Base-by-base conservation (phyloP, 345 rosid genomes). In the Leavenworthia alabamica region DNA sequence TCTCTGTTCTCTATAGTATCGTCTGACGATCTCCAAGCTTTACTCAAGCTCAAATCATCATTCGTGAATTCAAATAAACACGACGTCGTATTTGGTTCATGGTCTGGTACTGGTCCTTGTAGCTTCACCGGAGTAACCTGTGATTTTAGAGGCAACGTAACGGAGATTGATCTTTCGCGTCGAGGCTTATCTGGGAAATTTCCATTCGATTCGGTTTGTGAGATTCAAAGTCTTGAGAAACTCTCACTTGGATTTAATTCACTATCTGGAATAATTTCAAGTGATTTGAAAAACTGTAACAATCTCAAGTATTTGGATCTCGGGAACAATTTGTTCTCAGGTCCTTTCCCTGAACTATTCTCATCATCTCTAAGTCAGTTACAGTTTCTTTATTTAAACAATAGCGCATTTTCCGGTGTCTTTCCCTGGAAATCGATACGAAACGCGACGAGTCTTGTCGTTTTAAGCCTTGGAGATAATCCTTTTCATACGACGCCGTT, bases 401-500 rank as follows among this genome's bases (percentile, higher is more conserved):
- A 9, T 32, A 86, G 85, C 28, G 86, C 86, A 1, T 76, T 86
- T 44, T 72, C 86, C 0, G 91, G 91, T 16, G 51, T 27, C n/a
- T 86, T 89, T 45, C 97, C 96, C 0, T 86, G 93, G 97, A 66
- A 68, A 2, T 86, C 96, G 4, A 69, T 89, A 0, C 66, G 39
- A 44, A 83, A 79, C 77, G 74, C 80, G 70, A 67, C 78, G 2
- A 44, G 67, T 12, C 83, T 92, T 22, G 60, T 77, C 51, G 74
- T 49, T 12, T 67, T 92, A 54, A 86, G 95, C 64, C 11, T 81
- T 3, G 97, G 97, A 0, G 98, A 92, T 40, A 82, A 89, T 51
- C 74, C 61, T 3, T 82, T 89, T 5, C 59, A 80, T 32, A 46
- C 50, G 14, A 56, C 79, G n/a, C 58, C 52, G 46, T 85, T 86